A percentile compares a stretch with the other conserved stretches of the same genome.
phyloP scores from a whole-genome alignment of 331 rosid genomes.

The Quercus lobata region DNA sequence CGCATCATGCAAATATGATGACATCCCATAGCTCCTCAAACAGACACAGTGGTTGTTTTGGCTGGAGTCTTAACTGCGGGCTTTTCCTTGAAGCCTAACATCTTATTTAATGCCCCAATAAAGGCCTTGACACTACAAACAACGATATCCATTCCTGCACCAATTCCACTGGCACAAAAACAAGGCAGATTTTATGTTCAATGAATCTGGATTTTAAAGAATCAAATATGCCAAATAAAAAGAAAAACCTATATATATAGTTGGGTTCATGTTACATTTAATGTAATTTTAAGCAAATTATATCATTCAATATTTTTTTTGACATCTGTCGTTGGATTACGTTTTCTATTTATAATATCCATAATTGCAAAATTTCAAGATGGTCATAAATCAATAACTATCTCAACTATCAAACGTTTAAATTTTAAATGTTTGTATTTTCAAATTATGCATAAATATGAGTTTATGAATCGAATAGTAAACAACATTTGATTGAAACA shows the following conservation, averaged over 20 bases:
- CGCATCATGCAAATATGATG: neutral
- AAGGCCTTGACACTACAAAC: slow-evolving; percentile 98
- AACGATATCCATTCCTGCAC: slow-evolving; percentile 93
- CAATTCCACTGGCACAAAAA: slow-evolving; percentile 60
- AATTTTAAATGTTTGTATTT: no score
- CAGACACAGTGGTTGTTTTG: slow-evolving; percentile 29
- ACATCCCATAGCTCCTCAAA: slow-evolving; percentile 18
- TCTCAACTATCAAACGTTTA: no score
- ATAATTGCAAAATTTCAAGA: no score
- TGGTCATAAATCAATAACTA: no score
- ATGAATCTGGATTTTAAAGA: slow-evolving; percentile 10
- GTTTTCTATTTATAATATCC: no score
- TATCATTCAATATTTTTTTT: no score
- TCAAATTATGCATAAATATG: no score
- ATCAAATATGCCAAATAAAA: slow-evolving; percentile 12
- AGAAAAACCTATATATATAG: neutral
- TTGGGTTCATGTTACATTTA: no score
- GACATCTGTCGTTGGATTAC: no score
- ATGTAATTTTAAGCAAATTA: no score
- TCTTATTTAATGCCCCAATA: slow-evolving; percentile 76
- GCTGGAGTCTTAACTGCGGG: slow-evolving; percentile 8
- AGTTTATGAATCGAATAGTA: no score
- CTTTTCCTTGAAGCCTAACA: slow-evolving; percentile 62
- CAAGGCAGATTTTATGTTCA: neutral
- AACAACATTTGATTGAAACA: no score